phyloP scores from a whole-genome alignment of 495 filamentous ascomycete species.

The Cudoniella acicularis region DNA sequence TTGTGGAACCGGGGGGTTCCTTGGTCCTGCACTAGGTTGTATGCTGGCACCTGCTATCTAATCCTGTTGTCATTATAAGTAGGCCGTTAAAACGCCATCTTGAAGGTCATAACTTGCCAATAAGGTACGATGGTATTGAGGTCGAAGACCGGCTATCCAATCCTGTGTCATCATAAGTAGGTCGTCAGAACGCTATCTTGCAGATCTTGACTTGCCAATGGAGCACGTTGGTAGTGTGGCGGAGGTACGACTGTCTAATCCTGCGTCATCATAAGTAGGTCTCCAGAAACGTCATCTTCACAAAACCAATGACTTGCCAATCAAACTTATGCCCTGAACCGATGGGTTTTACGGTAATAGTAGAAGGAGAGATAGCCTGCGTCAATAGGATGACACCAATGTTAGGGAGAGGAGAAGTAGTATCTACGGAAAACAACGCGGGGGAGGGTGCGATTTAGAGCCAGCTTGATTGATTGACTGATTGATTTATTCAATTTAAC shows the following conservation, averaged over 20 bases:
- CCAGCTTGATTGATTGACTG: no score
- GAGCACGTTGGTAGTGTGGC: no score
- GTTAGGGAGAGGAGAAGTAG: background rate
- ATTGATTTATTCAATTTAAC: no score
- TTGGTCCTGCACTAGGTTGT: no score
- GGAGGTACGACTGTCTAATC: no score
- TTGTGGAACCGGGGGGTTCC: background rate
- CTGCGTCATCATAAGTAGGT: no score
- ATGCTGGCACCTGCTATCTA: conserved; percentile 3
- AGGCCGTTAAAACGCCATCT: conserved; percentile 1
- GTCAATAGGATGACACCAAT: no score
- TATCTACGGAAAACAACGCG: no score
- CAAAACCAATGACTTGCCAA: no score
- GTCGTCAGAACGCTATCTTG: conserved; percentile 3
- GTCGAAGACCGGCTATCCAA: background rate
- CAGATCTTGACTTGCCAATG: conserved; percentile 8
- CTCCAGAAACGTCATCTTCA: no score
- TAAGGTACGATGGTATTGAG: background rate
- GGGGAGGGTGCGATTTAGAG: background rate
- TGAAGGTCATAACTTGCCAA: conserved; percentile 5
- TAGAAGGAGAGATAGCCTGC: no score
- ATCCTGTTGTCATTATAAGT: conserved; percentile 13
- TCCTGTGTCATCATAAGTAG: conserved; percentile 12
- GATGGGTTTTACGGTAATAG: background rate
- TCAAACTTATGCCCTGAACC: conserved; percentile 10